phyloP scores from a whole-genome alignment of 1,284 basidiomycete genomes.

The Volvariella volvacea region DNA sequence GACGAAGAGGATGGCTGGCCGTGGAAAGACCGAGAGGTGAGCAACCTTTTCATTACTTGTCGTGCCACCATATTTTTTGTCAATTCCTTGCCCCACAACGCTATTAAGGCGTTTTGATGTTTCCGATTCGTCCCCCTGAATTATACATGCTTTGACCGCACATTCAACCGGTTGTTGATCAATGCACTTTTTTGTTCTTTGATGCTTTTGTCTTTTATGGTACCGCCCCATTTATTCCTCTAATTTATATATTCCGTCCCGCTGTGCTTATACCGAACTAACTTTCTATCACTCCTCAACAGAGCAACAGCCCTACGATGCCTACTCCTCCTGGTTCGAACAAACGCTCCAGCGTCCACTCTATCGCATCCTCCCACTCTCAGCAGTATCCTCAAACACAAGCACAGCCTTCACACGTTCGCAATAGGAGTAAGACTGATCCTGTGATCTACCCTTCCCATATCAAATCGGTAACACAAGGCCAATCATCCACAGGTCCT shows the following conservation, averaged over 20 bases:
- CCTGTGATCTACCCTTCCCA: constrained; percentile 3
- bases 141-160: too few species aligned
- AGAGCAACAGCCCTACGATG: too few species aligned
- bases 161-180: too few species aligned
- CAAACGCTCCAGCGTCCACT: not conserved
- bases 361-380: not conserved
- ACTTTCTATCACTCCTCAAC: too few species aligned
- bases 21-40: constrained; percentile 15
- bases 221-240: not conserved
- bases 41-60: not conserved
- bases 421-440: constrained; percentile 8
- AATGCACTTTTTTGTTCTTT: not conserved
- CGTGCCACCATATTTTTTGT: not conserved
- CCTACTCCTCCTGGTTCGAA: not conserved
- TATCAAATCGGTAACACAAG: not conserved
- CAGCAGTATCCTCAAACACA: not conserved
- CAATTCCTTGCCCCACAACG: too few species aligned
- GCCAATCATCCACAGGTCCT: constrained; percentile 2
- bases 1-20: constrained; percentile 24
- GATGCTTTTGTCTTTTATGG: constrained; percentile 1
- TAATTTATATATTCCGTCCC: not conserved
- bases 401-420: constrained; percentile 3
- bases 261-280: not conserved
- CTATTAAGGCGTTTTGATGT: too few species aligned
- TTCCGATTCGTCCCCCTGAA: too few species aligned